Evolutionary conservation across 75 land plant genomes (phyloP), one percentile per base, ranked within the genome.

Genomic region (Chamaecyparis obtusa): DNA sequence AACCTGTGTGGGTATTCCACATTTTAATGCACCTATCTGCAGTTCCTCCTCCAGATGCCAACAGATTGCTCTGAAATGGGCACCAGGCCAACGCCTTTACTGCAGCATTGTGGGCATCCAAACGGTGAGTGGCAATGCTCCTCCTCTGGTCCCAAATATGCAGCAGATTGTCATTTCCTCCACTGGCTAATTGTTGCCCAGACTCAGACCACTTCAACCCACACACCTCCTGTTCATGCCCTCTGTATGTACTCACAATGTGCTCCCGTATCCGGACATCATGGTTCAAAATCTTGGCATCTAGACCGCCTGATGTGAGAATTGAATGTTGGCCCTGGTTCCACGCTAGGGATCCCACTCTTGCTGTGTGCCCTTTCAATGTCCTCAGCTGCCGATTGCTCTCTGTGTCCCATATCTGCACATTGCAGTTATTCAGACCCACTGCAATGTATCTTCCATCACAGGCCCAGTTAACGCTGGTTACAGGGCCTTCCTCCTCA

Each of bases 381-480:
- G 88, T 14, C 95, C 85, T 9, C 54, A 49, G 54, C 54, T 49
- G 54, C 54, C 54, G 54, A 49, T 49, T 49, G 13, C 54, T 49
- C 54, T 79, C 83, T 1, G 94, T 86, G 78, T 96, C 98, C 96
- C 96, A 96, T 3, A 96, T 86, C 90, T 96, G 98, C 46, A 96
- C 93, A n/a, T 90, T 92, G 0, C 95, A 90, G 76, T 90, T 93
- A 83, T 93, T 91, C 48, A 96, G 84, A 3, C 98, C 98, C 54
- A 96, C 89, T 3, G 96, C 96, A 33, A 96, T 89, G 85, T 93
- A 92, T 54, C 84, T 87, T 0, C 96, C 98, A 88, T 96, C 96
- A 15, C 95, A 93, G 83, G 93, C 98, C 98, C 98, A 96, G 48
- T 87, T 90, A n/a, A 96, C 95, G 72, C 96, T 93, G 27, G 98